Evolutionary conservation across 176 grass and related monocot genomes (phyloP), one percentile per base, ranked within the genome.

Genomic region (Microstegium vimineum): DNA sequence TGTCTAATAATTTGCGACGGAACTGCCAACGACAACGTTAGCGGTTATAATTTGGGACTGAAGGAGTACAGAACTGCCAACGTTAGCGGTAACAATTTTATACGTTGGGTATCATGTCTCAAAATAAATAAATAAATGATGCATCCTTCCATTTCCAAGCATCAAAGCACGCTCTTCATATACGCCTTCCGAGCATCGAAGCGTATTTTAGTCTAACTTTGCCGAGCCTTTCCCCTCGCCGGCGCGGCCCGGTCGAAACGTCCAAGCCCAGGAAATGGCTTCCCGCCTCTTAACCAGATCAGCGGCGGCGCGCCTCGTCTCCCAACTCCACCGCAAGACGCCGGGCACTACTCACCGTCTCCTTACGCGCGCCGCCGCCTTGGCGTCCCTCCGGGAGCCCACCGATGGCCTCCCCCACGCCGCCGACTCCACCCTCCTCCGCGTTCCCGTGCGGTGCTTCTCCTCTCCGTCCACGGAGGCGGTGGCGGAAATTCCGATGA

Each of bases 401-500:
- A 49, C 46, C 1, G 46, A 49, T 49, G 15, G 46, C 46, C 71
- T 75, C 57, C 52, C 69, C 32, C 40, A 60, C 54, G 32, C 61
- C 30, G 65, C 30, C 37, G 27, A 34, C 51, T 61, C 72, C 57
- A 34, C 17, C 1, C 6, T 76, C 69, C 66, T 67, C 66, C 73
- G 37, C 10, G 56, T 46, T 4, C 69, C 54, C 13, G 33, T 45
- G 54, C 85, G 83, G 77, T 77, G 76, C 69, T 85, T 91, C 87
- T 92, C 94, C 82, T 90, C 61, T 32, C 65, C 77, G 42, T 49
- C 91, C 33, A 69, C 69, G 36, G 78, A 76, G 22, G 75, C 75
- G 34, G 75, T 85, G 43, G 37, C 74, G 14, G 87, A 89, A 69
- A 77, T 74, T 16, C 92, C 90, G 3, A 82, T 40, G 78, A 98